Percentiles rank a stretch among this genome's conserved stretches.
These are phyloP conservation scores for Lactuca sativa DNA, from an alignment of 129 eudicot genomes.

Conservation along the genomic window DNA sequence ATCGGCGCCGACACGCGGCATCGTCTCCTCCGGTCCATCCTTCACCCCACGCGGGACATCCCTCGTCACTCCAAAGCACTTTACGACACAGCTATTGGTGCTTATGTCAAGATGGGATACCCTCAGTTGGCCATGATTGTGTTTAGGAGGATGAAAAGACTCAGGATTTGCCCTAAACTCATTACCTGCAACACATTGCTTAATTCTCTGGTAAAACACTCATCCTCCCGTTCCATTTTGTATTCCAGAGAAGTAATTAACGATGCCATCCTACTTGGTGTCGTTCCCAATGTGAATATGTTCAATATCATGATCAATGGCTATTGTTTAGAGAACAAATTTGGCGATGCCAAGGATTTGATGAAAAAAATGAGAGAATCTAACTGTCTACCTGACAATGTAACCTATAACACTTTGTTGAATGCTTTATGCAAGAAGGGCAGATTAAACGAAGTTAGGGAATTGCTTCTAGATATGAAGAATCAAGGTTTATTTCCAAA, in stretches of 20 bases:
- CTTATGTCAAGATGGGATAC: constrained; percentile 50
- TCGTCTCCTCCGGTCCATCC: constrained; percentile 52
- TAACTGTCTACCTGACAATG: constrained; percentile 63
- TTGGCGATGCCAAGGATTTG: constrained; percentile 55
- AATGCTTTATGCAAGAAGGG: constrained; percentile 64
- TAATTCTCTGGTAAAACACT: constrained; percentile 56
- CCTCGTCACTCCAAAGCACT: constrained; percentile 56
- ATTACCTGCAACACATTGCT: constrained; percentile 65
- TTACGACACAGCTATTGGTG: constrained; percentile 58
- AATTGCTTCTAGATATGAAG: constrained; percentile 66
- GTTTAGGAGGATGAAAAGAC: constrained; percentile 71
- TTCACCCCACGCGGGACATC: constrained; percentile 45
- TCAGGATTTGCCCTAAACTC: constrained; percentile 43
- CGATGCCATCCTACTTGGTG: constrained; percentile 54
- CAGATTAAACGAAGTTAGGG: constrained; percentile 53
- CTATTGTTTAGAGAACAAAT: constrained; percentile 56
- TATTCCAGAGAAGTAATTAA: constrained; percentile 47
- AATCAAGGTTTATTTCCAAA: constrained; percentile 55
- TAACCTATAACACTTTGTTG: constrained; percentile 75
- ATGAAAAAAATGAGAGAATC: constrained; percentile 54
- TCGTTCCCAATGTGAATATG: constrained; percentile 52
- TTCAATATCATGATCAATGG: constrained; percentile 69
- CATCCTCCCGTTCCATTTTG: constrained; percentile 36
- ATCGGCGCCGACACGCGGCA: constrained; percentile 52
- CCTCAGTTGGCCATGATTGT: constrained; percentile 58